Conservation (phyloP, 2,329 filamentous ascomycete species). For the Diatrype stigma region DNA sequence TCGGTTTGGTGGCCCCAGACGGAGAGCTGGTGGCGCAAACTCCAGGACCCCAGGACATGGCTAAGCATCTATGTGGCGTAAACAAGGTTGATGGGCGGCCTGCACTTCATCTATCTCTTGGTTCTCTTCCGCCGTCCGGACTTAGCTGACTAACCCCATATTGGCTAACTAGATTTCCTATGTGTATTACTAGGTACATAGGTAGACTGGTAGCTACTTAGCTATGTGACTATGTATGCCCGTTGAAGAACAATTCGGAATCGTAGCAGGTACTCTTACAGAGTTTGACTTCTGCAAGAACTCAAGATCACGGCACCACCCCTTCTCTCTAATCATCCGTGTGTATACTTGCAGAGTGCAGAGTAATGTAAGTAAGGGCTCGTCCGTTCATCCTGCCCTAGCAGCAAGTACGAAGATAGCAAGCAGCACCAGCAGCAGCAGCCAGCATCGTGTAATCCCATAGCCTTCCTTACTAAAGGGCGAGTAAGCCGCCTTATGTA, state of each 20-base stretch:
- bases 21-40: slow-evolving; percentile 14
- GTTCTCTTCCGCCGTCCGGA: not conserved
- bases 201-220: not conserved
- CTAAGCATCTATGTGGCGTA: slow-evolving; percentile 19
- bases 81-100: slow-evolving; percentile 19
- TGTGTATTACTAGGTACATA: not conserved
- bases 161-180: not conserved
- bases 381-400: not conserved
- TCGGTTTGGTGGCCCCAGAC: slow-evolving; percentile 11
- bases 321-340: not conserved
- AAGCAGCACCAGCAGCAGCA: not conserved
- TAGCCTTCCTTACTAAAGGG: not conserved
- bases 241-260: not conserved
- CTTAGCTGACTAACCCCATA: not conserved
- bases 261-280: not conserved
- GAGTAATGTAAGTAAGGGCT: too few species aligned
- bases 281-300: too few species aligned
- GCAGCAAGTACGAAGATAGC: not conserved
- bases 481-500: not conserved
- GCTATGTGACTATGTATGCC: not conserved
- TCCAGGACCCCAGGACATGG: slow-evolving; percentile 1
- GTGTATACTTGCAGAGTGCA: not conserved
- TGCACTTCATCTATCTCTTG: slow-evolving; percentile 6
- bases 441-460: not conserved
- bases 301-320: too few species aligned